phyloP scores from a whole-genome alignment of 768 basidiomycete genomes.

The Sporobolomyces phaffii region DNA sequence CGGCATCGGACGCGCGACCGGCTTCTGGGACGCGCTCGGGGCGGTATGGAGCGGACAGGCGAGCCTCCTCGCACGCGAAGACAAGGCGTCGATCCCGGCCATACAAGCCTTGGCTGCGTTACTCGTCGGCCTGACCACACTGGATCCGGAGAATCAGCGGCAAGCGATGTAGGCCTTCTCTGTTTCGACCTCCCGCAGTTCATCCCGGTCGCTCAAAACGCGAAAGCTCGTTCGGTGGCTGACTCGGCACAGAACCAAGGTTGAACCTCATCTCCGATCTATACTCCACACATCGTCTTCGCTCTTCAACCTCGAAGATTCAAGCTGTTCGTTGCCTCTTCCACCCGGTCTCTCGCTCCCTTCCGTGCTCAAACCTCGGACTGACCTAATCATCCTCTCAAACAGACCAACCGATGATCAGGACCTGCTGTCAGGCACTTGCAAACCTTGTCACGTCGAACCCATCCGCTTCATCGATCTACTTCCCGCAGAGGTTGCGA shows the following conservation, averaged over 20 bases:
- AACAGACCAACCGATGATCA: conserved; percentile 26
- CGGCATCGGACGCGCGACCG: background rate
- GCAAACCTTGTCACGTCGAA: conserved; percentile 32
- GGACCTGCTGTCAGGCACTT: conserved; percentile 31
- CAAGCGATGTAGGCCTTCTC: conserved; percentile 9
- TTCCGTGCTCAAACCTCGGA: background rate
- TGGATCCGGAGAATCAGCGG: background rate
- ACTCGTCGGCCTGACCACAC: conserved; percentile 13
- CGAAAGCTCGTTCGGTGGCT: too few species aligned
- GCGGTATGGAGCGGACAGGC: conserved; percentile 2
- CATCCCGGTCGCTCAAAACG: background rate
- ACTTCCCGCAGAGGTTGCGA: background rate
- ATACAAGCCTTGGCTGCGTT: conserved; percentile 23
- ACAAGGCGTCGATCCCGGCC: background rate
- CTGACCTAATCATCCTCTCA: too few species aligned
- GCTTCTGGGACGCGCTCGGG: conserved; percentile 6
- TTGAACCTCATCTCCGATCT: conserved; percentile 19
- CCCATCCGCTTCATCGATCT: background rate
- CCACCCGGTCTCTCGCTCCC: too few species aligned
- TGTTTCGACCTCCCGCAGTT: background rate
- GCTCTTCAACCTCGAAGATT: conserved; percentile 28
- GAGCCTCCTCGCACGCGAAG: background rate
- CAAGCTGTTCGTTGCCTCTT: background rate
- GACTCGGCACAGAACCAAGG: background rate
- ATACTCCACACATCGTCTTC: conserved; percentile 21